phyloP scores from a whole-genome alignment of 1,284 basidiomycete genomes.

The Irpex sp. region DNA sequence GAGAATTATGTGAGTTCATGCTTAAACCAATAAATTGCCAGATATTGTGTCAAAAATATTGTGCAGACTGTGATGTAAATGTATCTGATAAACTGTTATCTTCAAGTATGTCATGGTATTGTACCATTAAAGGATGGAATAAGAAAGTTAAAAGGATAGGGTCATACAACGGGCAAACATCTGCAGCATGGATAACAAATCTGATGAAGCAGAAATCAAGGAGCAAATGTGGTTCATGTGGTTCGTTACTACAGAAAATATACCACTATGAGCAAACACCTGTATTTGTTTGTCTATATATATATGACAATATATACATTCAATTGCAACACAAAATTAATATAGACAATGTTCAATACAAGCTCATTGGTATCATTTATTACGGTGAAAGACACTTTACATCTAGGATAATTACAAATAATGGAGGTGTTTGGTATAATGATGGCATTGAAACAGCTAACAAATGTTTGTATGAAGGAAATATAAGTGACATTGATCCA shows the following conservation, averaged over 20 bases:
- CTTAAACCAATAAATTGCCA: not conserved
- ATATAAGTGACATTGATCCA: not conserved
- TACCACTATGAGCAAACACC: not conserved
- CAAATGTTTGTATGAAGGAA: not conserved
- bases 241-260: not conserved
- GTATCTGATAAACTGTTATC: not conserved
- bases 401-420: not conserved
- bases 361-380: conserved; percentile 2
- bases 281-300: not conserved
- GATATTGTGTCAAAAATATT: not conserved
- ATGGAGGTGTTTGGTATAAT: not conserved
- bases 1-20: not conserved
- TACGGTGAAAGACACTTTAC: not conserved
- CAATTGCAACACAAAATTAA: not conserved
- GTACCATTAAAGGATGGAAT: not conserved
- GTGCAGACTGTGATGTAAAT: not conserved
- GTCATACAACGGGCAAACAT: not conserved
- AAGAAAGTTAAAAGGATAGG: not conserved
- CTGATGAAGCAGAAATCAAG: not conserved
- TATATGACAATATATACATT: not conserved
- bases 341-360: not conserved
- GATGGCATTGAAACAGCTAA: not conserved
- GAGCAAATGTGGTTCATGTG: not conserved
- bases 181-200: not conserved
- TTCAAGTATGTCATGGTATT: not conserved